A percentile compares a stretch with the other conserved stretches of the same genome.
Evolutionary conservation across 1,139 yeast species (phyloP).

Genomic region (Protomyces lactucae-debilis): DNA sequence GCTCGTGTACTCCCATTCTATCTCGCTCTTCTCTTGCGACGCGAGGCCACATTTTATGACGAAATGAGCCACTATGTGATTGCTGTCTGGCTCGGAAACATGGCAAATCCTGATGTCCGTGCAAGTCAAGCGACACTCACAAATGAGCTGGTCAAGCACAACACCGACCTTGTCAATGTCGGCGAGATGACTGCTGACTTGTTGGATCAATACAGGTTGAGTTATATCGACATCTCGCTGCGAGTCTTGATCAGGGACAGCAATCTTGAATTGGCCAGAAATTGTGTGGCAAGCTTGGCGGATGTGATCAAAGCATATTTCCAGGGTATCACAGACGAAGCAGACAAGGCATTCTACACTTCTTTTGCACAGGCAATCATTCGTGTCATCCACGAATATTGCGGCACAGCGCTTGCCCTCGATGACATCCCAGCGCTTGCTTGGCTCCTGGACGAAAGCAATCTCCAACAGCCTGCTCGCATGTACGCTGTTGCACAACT

Average conservation of each 20-base stretch:
- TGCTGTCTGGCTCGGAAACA: conserved; percentile 1
- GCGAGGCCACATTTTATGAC: conserved; percentile 1
- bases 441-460: not conserved
- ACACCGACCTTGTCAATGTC: not conserved
- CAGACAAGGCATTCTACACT: not conserved
- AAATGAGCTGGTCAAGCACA: not conserved
- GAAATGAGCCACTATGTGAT: conserved; percentile 1
- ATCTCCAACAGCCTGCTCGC: not conserved
- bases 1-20: conserved; percentile 6
- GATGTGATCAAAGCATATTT: not conserved
- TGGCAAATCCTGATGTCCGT: conserved; percentile 5
- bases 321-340: not conserved
- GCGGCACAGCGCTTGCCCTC: not conserved
- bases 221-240: not conserved
- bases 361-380: not conserved
- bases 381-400: not conserved
- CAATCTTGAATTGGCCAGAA: not conserved
- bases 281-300: not conserved
- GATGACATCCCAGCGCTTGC: not conserved
- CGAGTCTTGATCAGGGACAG: not conserved
- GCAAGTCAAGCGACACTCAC: conserved; percentile 17
- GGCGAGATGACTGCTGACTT: not conserved
- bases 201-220: not conserved
- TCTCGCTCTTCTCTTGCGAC: conserved; percentile 2
- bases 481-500: not conserved